phyloP scores from a whole-genome alignment of 345 rosid genomes.

The Brassica incana region DNA sequence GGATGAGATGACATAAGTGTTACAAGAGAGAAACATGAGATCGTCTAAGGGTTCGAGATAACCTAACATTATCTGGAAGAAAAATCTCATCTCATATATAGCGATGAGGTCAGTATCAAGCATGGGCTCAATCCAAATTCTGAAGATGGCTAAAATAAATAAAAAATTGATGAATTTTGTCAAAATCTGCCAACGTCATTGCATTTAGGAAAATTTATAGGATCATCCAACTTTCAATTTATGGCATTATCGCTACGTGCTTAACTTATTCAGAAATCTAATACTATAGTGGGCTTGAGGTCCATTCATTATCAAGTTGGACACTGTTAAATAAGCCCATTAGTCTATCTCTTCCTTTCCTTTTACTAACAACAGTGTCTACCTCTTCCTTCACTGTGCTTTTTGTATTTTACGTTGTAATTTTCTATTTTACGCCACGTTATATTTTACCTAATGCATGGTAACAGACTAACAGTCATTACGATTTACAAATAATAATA shows the following conservation, averaged over 20 bases:
- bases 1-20: neutral
- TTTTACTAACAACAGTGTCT: neutral
- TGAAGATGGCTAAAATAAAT: neutral
- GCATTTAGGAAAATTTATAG: neutral
- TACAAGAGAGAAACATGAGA: neutral
- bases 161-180: neutral
- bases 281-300: constrained; percentile 4
- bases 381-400: neutral
- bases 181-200: neutral
- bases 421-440: neutral
- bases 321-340: neutral
- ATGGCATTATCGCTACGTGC: neutral
- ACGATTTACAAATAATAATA: neutral
- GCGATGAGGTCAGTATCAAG: neutral
- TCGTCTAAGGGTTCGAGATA: neutral
- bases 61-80: neutral
- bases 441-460: neutral
- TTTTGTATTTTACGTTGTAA: neutral
- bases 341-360: neutral
- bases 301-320: neutral
- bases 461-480: neutral
- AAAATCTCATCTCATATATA: neutral
- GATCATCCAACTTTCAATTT: neutral
- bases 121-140: neutral
- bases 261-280: too few species aligned